Base-by-base conservation (phyloP, 2,329 filamentous ascomycete species). In the Talaromyces sp. region DNA sequence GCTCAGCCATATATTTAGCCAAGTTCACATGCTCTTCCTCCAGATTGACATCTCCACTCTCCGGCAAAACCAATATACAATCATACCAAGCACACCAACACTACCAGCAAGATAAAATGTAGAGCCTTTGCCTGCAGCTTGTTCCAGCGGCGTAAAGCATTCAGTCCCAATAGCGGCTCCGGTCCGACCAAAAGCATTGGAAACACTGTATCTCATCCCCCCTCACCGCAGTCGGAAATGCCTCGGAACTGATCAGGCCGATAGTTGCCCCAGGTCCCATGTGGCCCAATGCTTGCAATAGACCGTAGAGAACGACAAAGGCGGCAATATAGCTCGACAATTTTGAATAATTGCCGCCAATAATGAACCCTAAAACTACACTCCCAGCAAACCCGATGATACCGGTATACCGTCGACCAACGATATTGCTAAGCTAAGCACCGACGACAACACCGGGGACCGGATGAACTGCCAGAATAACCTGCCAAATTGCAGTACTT, bases 221-320 rank as follows among this genome's bases (percentile, higher is more conserved):
- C 2, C 76, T 70, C 59, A 78, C 70, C 0, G 73, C 73, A 0
- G 75, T 78, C 0, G 76, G 73, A 31, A 74, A 78, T 4, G 68
- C 68, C 62, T 78, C 76, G 0, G 70, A 70, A 2, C 71, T 73
- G 27, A 76, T 74, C 5, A 78, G 52, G 0, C 74, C 74, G 37
- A 76, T 76, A 0, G 73, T 76, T 0, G 73, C 72, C 0, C 76
- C 75, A 0, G 75, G 76, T 0, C 75, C 76, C 72, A 77, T 72
- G 31, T 78, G 72, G 0, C 76, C 75, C 22, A 74, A 71, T 0
- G 70, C 71, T 45, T 76, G 74, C 7, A 77, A 52, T 2, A 76
- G 61, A 1, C 74, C 74, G 52, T 77, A 77, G 2, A 78, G 62
- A 0, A 78, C 73, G 10, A 77, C 74, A 64, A 78, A 78, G 0